Evolutionary conservation across 169 alveolate species (phyloP), one percentile per base, ranked within the genome.

Genomic region (Plasmodium fragile): DNA sequence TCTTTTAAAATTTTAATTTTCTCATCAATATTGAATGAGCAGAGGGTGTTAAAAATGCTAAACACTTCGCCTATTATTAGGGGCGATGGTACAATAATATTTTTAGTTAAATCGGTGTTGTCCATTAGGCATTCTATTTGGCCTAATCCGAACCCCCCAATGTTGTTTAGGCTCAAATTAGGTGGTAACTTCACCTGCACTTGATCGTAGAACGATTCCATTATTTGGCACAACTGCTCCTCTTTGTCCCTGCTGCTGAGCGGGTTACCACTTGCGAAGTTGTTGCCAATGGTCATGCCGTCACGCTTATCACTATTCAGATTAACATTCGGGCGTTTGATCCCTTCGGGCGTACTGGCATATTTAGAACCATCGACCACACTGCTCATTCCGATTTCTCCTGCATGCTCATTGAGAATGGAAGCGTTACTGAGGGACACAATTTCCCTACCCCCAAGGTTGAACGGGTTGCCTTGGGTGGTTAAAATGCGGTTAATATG

Each of bases 1-100:
- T 95, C 90, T 70, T 95, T 96, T 90, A 97, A 95, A 72, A 96
- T 98, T 36, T 49, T 75, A 4, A 97, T 97, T 83, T 96, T 96
- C 91, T 95, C 96, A 69, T 92, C 96, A 39, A 93, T 96, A 55
- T 92, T 95, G 71, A 94, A 95, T 73, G 83, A 43, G 53, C 96
- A 95, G 93, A 96, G 90, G 78, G 96, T 95, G 94, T 96, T 96
- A 73, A 96, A 96, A 39, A 92, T 95, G 34, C 97, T 95, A 83
- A 92, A 96, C 18, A 96, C 93, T 80, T 94, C 96, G 43, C 95
- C 95, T 77, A 95, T 95, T 41, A 95, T 77, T 4, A 81, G n/a
- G 8, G 95, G 95, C 1, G 96, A 95, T 30, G 97, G 97, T 3
- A 81, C 59, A 59, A 69, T 89, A 34, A 95, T 69, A 39, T 53